Percentiles rank a stretch among this genome's conserved stretches.
phyloP scores from a whole-genome alignment of 148 eudicot species.

The Nepenthes gracilis region DNA sequence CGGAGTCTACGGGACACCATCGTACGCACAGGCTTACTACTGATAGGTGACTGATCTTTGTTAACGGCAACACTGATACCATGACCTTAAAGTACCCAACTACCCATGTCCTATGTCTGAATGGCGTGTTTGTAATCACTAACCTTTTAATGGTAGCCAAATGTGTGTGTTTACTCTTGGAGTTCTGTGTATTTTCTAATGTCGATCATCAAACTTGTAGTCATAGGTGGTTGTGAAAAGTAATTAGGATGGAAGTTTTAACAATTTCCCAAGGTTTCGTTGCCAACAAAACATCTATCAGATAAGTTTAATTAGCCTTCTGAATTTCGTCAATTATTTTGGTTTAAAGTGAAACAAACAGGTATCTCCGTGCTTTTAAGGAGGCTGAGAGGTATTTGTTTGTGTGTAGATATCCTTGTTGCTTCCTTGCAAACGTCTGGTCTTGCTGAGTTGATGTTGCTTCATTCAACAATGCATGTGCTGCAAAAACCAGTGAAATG shows the following conservation, averaged over 20 bases:
- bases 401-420: no score
- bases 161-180: slow-evolving; percentile 8
- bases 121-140: slow-evolving; percentile 7
- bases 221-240: background rate
- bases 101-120: slow-evolving; percentile 6
- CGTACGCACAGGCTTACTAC: slow-evolving; percentile 84
- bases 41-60: slow-evolving; percentile 40
- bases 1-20: slow-evolving; percentile 57
- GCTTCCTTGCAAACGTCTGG: no score
- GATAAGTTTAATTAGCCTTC: no score
- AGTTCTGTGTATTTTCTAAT: slow-evolving; percentile 7
- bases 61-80: slow-evolving; percentile 50
- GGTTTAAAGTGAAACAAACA: no score
- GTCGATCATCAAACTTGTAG: background rate
- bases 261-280: background rate
- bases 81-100: slow-evolving; percentile 19
- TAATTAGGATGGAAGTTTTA: background rate
- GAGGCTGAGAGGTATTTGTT: no score
- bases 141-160: slow-evolving; percentile 11
- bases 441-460: no score
- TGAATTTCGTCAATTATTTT: no score
- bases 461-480: no score
- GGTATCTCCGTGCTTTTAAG: no score
- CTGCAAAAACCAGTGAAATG: no score
- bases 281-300: no score